These are phyloP conservation scores for Naematelia aurantialba DNA, from an alignment of 768 basidiomycete species.

Conservation along the genomic window DNA sequence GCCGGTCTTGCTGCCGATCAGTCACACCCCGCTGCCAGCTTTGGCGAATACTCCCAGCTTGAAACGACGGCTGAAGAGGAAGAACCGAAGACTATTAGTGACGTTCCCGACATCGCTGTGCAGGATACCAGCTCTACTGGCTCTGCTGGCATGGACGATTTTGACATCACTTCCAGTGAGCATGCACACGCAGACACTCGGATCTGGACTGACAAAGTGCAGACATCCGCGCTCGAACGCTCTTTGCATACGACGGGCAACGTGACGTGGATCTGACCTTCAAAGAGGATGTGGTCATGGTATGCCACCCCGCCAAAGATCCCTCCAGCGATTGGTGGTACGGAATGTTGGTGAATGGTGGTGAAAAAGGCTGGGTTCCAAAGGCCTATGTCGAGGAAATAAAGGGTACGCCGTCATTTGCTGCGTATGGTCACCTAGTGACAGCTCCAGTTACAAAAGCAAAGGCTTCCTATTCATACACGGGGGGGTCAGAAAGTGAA, in stretches of 20 bases:
- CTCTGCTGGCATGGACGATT: slow-evolving; percentile 50
- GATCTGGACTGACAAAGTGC: slow-evolving; percentile 4
- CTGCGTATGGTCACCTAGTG: slow-evolving; percentile 1
- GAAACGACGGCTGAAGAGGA: slow-evolving; percentile 56
- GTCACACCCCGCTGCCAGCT: slow-evolving; percentile 38
- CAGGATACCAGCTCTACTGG: slow-evolving; percentile 43
- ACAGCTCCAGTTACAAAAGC: slow-evolving; percentile 54
- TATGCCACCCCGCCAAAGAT: slow-evolving; percentile 77
- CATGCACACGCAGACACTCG: slow-evolving; percentile 1
- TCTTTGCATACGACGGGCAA: slow-evolving; percentile 82
- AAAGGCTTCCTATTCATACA: slow-evolving; percentile 75
- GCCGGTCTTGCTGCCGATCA: slow-evolving; percentile 73
- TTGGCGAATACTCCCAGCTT: slow-evolving; percentile 52
- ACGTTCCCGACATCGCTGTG: slow-evolving; percentile 11
- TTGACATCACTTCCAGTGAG: slow-evolving; percentile 50
- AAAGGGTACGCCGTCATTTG: slow-evolving; percentile 57
- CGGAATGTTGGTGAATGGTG: slow-evolving; percentile 64
- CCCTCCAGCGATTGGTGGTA: slow-evolving; percentile 90
- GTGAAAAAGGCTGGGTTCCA: slow-evolving; percentile 82
- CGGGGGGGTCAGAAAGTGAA: slow-evolving; percentile 68
- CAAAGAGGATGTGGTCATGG: slow-evolving; percentile 69
- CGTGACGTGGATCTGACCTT: slow-evolving; percentile 85
- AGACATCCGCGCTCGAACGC: slow-evolving; percentile 73
- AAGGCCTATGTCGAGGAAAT: slow-evolving; percentile 77
- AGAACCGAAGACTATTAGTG: slow-evolving; percentile 49